Evolutionary conservation across 1,284 basidiomycete genomes (phyloP), one percentile per base, ranked within the genome.

Genomic region (Paramarasmius palmivorus): DNA sequence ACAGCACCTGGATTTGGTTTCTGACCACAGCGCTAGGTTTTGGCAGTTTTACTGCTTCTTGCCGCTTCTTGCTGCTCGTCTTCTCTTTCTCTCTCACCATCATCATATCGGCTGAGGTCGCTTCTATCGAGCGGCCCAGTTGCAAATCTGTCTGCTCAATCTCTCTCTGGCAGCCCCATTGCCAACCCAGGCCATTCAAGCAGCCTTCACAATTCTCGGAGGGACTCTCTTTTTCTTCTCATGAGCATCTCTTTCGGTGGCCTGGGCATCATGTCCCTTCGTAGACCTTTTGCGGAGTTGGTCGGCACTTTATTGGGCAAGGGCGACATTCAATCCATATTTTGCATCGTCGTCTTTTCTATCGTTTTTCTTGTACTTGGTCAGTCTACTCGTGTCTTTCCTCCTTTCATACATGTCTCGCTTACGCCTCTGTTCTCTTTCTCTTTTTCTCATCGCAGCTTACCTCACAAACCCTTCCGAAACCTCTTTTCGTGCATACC

Each of bases 391-490:
- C 22, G 20, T 46, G 37, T 54, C 49, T 54, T 52, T 53, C 41
- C 22, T 23, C 41, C 46, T 57, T 47, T 53, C 47, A 35, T 53
- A 55, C 54, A 49, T 49, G 36, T 45, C 50, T 51, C 48, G 20
- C 47, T 50, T 50, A 9, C 44, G 29, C 29, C 47, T 61, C 51
- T 54, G 59, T 50, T 57, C 35, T 37, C 58, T 54, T 55, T 59
- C 54, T 56, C 50, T 59, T 55, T 37, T 62, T 59, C 58, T 46
- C 59, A 57, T 57, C 54, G 39, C 61, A 96, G 95, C 95, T 44
- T 95, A 95, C 76, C 83, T 94, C 68, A 93, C 93, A 38, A 97
- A 96, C 68, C 95, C 95, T 15, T 86, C 88, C 53, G 94, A 98
- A 72, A 84, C 86, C 42, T 94, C 93, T 2, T 98, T 98, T 73